Evolutionary conservation across 2,329 filamentous ascomycete species (phyloP).

Genomic region (Amphichorda felina): DNA sequence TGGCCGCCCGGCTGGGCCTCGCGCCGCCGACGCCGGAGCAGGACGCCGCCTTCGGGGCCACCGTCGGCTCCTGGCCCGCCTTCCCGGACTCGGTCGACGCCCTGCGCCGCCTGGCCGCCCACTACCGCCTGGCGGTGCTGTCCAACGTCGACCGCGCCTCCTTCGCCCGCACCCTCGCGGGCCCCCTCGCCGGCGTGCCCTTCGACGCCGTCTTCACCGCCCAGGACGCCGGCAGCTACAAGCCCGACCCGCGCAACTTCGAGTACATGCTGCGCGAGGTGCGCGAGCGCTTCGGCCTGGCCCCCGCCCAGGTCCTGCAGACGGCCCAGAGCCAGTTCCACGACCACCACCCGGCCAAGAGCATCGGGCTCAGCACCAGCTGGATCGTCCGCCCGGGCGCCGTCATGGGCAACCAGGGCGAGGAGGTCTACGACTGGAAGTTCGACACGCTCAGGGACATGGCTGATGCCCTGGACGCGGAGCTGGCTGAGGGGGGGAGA

Average conservation of each 20-base stretch:
- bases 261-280: conserved; percentile 48
- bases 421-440: conserved; percentile 34
- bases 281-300: conserved; percentile 39
- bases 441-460: conserved; percentile 47
- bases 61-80: conserved; percentile 41
- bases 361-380: conserved; percentile 41
- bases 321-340: conserved; percentile 60
- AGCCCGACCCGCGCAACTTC: conserved; percentile 56
- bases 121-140: conserved; percentile 46
- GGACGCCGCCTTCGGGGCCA: conserved; percentile 35
- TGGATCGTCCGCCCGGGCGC: conserved; percentile 46
- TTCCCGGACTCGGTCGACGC: conserved; percentile 48
- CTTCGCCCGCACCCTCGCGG: conserved; percentile 30
- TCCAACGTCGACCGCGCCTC: conserved; percentile 44
- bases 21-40: conserved; percentile 20
- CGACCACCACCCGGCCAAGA: conserved; percentile 54
- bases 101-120: conserved; percentile 32
- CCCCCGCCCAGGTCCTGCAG: conserved; percentile 45
- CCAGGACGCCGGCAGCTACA: conserved; percentile 60
- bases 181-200: conserved; percentile 32
- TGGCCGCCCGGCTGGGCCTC: conserved; percentile 31
- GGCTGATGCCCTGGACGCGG: conserved; percentile 40
- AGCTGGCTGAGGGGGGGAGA: conserved; percentile 3
- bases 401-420: conserved; percentile 27
- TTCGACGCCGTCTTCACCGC: conserved; percentile 57